Evolutionary conservation across 2,329 filamentous ascomycete species (phyloP).

Genomic region (Xylariaceae sp.): DNA sequence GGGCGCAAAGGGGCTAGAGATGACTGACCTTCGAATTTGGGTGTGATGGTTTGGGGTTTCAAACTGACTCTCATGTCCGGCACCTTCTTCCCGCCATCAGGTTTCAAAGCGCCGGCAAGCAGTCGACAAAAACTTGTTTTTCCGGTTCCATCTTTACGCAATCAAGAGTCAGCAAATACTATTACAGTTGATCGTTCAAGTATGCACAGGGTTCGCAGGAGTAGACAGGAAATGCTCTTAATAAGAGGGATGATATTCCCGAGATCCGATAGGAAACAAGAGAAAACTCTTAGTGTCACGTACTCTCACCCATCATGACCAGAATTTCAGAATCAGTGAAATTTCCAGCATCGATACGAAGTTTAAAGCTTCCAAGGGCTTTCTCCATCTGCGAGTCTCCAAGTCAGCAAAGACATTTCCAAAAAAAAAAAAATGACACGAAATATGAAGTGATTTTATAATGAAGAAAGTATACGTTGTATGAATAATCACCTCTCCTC

Average conservation of each 20-base stretch:
- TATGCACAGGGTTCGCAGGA: not conserved
- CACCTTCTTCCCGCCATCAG: slow-evolving; percentile 72
- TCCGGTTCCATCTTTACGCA: slow-evolving; percentile 85
- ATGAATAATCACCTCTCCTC: not conserved
- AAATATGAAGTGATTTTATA: not conserved
- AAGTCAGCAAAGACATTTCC: slow-evolving; percentile 3
- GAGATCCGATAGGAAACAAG: not conserved
- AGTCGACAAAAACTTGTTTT: slow-evolving; percentile 99
- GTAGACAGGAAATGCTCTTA: not conserved
- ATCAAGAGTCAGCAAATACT: slow-evolving; percentile 2
- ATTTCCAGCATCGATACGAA: slow-evolving; percentile 73
- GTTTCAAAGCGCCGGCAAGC: slow-evolving; percentile 88
- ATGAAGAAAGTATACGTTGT: not conserved
- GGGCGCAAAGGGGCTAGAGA: not conserved
- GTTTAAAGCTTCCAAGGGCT: slow-evolving; percentile 82
- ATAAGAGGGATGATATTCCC: not conserved
- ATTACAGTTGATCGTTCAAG: not conserved
- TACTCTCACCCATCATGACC: slow-evolving; percentile 45
- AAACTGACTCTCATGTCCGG: slow-evolving; percentile 97
- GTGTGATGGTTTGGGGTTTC: slow-evolving; percentile 98
- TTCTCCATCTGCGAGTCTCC: slow-evolving; percentile 69
- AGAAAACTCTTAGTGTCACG: not conserved
- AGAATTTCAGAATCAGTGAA: slow-evolving; percentile 99
- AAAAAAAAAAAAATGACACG: not conserved
- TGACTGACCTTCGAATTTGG: slow-evolving; percentile 76